Base-by-base conservation (phyloP, 441 rosid species). In the Pelargonium citronellum region DNA sequence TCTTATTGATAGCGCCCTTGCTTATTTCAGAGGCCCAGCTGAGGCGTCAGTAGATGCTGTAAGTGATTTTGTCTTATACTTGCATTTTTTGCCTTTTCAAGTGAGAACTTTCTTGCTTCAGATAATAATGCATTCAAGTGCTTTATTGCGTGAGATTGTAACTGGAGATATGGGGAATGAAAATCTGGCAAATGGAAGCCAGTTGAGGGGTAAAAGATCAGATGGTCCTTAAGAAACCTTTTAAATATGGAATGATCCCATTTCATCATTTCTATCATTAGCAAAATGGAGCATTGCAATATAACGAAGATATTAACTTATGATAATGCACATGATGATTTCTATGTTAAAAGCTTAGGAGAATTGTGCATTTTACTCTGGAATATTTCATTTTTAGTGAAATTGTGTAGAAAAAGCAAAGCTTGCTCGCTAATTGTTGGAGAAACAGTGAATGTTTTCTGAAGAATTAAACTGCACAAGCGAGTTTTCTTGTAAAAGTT, bases 11-110 rank as follows among this genome's bases (percentile, higher is more conserved):
- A 96, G 97, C 69, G 85, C 99, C 20, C 89, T 92, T 51, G 81
- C 85, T 84, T 92, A 86, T 84, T 95, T 95, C 81, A 95, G 84
- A 85, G 99, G 99, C 80, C 98, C 99, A 6, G 97, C 97, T 30
- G 99, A 95, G 80, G 99, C 99, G 68, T 89, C 98, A 13, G 98
- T 90, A 27, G 98, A 90, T 84, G 97, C 97, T 37, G 97, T 92
- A 90, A 84, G 77, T 71, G 73, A 78, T 82, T 71, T 37, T 67
- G 20, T 55, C 61, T 9, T 43, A 43, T 43, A 43, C 10, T 43
- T n/a, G 3, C 13, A 11, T 11, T 12, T 49, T 49, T 49, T 49
- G 16, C 57, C 16, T 49, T 49, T 49, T 49, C 15, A 12, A 13
- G 13, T 10, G 9, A 13, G 17, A 43, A 7, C 5, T 49, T 49